These are phyloP conservation scores for Backusella sp. DNA, from an alignment of 192 early-diverging fungal species.

Conservation along the genomic window DNA sequence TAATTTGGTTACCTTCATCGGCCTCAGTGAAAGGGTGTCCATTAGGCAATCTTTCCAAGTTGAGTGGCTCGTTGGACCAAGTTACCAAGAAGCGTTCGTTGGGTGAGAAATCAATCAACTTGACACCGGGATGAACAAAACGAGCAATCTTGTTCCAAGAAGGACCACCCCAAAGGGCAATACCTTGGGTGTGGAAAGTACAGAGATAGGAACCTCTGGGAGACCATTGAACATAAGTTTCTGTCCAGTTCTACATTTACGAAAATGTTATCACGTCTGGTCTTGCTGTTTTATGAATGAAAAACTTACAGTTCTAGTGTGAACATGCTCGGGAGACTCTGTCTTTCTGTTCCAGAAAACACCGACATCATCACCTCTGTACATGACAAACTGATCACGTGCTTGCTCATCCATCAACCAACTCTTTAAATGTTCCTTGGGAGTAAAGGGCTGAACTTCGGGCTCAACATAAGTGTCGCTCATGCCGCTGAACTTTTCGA, in stretches of 20 bases:
- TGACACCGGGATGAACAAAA: constrained; percentile 88
- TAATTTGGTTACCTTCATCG: constrained; percentile 72
- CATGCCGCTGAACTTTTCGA: constrained; percentile 76
- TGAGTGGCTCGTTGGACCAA: constrained; percentile 84
- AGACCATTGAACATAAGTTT: constrained; percentile 92
- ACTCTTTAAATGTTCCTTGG: constrained; percentile 85
- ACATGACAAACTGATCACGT: constrained; percentile 91
- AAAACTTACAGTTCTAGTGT: constrained; percentile 51
- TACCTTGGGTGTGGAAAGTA: constrained; percentile 91
- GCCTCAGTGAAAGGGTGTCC: constrained; percentile 70
- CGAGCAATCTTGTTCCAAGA: constrained; percentile 87
- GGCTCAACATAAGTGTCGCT: constrained; percentile 77
- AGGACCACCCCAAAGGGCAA: constrained; percentile 94
- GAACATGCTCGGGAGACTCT: constrained; percentile 75
- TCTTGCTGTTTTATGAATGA: not conserved
- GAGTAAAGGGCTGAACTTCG: constrained; percentile 61
- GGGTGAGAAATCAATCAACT: constrained; percentile 89
- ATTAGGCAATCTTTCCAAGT: constrained; percentile 48
- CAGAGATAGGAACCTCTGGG: constrained; percentile 92
- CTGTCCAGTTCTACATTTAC: constrained; percentile 84
- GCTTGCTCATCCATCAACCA: constrained; percentile 87
- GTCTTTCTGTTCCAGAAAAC: constrained; percentile 90
- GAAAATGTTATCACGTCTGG: not conserved
- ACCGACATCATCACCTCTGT: constrained; percentile 77
- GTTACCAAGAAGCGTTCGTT: constrained; percentile 93